Evolutionary conservation across 176 grass and related monocot species (phyloP), one percentile per base, ranked within the genome.

Genomic region (Oryza rufipogon): DNA sequence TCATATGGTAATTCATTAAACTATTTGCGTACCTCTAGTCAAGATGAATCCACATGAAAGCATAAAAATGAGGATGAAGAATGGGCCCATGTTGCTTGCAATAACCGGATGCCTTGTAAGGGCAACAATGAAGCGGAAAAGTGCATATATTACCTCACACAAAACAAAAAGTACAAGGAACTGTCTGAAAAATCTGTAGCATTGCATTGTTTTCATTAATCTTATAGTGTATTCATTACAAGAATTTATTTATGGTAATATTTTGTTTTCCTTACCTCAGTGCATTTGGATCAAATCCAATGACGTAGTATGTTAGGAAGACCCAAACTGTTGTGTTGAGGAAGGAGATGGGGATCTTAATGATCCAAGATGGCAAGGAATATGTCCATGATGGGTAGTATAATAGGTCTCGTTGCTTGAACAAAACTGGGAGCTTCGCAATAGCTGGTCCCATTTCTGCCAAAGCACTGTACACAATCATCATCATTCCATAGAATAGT

Each of bases 311-410:
- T 67, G 91, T 93, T 73, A 87, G 67, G 77, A 92, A 92, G 10
- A 96, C 91, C 91, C 91, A 93, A 68, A 93, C 86, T 58, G 81
- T 84, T 83, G 89, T 91, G 81, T 96, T 92, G 16, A 89, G 64
- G n/a, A 93, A 80, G 6, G 91, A 80, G 16, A 93, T 22, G 9
- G 94, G 94, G 20, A 58, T 91, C 73, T 88, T 92, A 41, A 95
- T 83, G n/a, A 95, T 81, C 91, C 93, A 93, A 66, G 93, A 84
- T 0, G 93, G 93, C 66, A 95, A 79, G 52, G 88, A 17, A 72
- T 95, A 95, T 46, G 91, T 78, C 93, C 93, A 95, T 68, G 86
- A 86, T 64, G 93, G 93, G 72, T 86, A 95, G 74, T 92, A 91
- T n/a, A 89, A 88, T 83, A 91, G 86, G 80, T 95, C 88, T 48